These are phyloP conservation scores for Aspergillus ostianus DNA, from an alignment of 495 filamentous ascomycete genomes.

Conservation along the genomic window DNA sequence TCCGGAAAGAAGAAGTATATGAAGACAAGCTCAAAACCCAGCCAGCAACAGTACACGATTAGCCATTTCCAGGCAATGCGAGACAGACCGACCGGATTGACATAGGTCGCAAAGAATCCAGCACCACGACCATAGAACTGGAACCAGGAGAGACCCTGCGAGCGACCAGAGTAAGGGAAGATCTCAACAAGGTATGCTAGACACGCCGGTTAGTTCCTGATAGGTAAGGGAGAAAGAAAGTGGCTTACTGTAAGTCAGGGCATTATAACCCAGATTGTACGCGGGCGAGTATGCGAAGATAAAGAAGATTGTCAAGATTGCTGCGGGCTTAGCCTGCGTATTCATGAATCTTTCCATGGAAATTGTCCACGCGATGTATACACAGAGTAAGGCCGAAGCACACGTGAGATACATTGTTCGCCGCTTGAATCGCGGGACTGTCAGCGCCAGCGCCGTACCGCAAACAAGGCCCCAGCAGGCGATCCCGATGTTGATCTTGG, in stretches of 20 bases:
- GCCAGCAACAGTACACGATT: conserved; percentile 61
- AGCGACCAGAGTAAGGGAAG: conserved; percentile 61
- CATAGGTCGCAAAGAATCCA: conserved; percentile 58
- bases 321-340: conserved; percentile 39
- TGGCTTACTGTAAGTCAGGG: conserved; percentile 60
- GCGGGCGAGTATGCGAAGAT: conserved; percentile 63
- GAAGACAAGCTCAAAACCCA: conserved; percentile 35
- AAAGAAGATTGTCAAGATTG: conserved; percentile 56
- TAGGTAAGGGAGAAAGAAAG: neutral
- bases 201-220: neutral
- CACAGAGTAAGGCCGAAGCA: conserved; percentile 49
- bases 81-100: conserved; percentile 62
- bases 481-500: conserved; percentile 57
- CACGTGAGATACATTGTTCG: conserved; percentile 59
- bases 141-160: conserved; percentile 61
- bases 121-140: conserved; percentile 59
- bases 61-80: conserved; percentile 62
- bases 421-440: conserved; percentile 51
- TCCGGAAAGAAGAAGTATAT: conserved; percentile 5
- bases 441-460: conserved; percentile 50
- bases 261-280: conserved; percentile 70
- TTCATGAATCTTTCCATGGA: conserved; percentile 54
- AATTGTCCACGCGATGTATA: conserved; percentile 61
- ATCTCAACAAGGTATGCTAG: conserved; percentile 60
- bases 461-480: conserved; percentile 56